Percentiles rank a stretch among this genome's conserved stretches.
phyloP scores from a whole-genome alignment of 2,329 filamentous ascomycete species.

The Pyrenochaeta sp. region DNA sequence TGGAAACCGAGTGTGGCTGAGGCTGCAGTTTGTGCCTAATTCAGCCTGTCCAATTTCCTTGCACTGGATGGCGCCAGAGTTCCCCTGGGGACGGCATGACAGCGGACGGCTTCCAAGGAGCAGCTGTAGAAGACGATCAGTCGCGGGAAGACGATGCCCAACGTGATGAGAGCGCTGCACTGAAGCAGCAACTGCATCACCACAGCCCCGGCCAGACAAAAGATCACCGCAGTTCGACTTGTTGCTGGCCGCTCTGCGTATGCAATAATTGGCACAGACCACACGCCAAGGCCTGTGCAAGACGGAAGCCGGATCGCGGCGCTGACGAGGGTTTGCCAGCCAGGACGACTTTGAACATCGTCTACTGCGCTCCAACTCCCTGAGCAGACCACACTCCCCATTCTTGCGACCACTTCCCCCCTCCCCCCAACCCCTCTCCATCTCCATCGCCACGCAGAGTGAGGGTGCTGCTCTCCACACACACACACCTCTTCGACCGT shows the following conservation, averaged over 20 bases:
- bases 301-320: conserved; percentile 20
- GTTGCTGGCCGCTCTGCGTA: conserved; percentile 1
- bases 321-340: conserved; percentile 14
- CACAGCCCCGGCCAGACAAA: not conserved
- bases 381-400: conserved; percentile 17
- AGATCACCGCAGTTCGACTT: not conserved
- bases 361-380: conserved; percentile 15
- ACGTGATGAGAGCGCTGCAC: not conserved
- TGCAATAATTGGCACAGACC: conserved; percentile 20
- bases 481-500: conserved; percentile 1
- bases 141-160: not conserved
- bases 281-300: conserved; percentile 19
- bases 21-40: conserved; percentile 15
- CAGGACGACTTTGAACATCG: conserved; percentile 11
- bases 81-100: not conserved
- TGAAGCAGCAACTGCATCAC: not conserved
- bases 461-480: conserved; percentile 2
- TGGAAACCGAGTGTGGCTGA: conserved; percentile 20
- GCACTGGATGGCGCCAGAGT: conserved; percentile 4
- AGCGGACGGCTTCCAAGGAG: not conserved
- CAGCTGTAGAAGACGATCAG: not conserved
- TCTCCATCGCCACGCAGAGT: conserved; percentile 5
- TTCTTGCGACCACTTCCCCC: conserved; percentile 26
- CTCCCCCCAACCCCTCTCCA: no score
- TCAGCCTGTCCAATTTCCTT: conserved; percentile 26